Base-by-base conservation (phyloP, 495 filamentous ascomycete genomes). In the Tetracladium setigerum region DNA sequence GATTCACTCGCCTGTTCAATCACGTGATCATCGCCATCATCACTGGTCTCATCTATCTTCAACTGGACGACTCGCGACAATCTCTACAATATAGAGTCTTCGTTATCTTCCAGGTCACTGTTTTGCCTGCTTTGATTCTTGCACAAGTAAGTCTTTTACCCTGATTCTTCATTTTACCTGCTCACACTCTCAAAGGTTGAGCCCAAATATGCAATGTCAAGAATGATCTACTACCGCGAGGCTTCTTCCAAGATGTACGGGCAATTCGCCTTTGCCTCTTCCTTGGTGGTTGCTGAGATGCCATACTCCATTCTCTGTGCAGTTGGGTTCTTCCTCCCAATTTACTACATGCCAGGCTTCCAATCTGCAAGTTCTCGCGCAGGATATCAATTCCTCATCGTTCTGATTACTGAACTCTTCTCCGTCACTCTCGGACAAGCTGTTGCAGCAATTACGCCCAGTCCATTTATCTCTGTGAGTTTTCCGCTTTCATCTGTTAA, bases 71-170 rank as follows among this genome's bases (percentile, higher is more conserved):
- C 58, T 75, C 72, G 1, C 64, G 86, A 3, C 68, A 74, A 30
- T 83, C 85, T 51, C 79, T 95, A 68, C 84, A 94, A 63, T 78
- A 87, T 63, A 77, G 83, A 50, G 81, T 94, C 74, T 87, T 87
- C 60, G 77, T 80, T 37, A 68, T 86, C 40, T 89, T 89, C 62
- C 79, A 87, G 76, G 76, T 77, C 10, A 68, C 84, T 12, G 84
- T 82, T 15, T 79, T 60, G 14, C 52, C 57, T 12, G 52, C 66
- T 15, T 57, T 67, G 12, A 52, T 69, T 11, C 60, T 69, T 19
- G 54, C 60, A 37, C 61, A 67, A 50, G 22, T n/a, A n/a, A n/a
- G n/a, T n/a, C n/a, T n/a, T n/a, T n/a, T n/a, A n/a, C n/a, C n/a
- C n/a, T n/a, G n/a, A n/a, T n/a, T n/a, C n/a, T n/a, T n/a, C n/a